Evolutionary conservation across 2,329 filamentous ascomycete genomes (phyloP), one percentile per base, ranked within the genome.

Genomic region (Scedosporium minutisporum): DNA sequence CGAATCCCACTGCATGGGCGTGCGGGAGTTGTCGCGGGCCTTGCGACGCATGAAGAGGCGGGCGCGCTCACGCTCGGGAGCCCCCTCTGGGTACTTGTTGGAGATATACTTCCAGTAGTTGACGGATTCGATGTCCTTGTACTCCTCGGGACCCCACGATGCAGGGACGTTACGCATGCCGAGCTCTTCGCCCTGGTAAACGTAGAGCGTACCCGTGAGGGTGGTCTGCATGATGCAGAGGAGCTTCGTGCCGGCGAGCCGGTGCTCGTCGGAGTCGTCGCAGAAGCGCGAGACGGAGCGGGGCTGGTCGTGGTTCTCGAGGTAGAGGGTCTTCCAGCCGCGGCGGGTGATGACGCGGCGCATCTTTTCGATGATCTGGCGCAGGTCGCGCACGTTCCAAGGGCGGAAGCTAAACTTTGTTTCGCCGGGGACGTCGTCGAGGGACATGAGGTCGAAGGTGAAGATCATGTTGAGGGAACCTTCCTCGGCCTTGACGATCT

Each of bases 381-480:
- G 85, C 44, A 86, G 72, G 61, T 80, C 76, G 6, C 76, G 76
- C 12, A 83, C 77, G 57, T 74, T 74, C 78, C 80, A 85, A 4
- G 68, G 70, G 1, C 67, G 67, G 3, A 71, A 71, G 0, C 74
- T 74, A 67, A 78, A 79, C 65, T 81, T 81, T 65, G 80, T 75
- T 18, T 70, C 63, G 27, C 60, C 60, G 5, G 71, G 63, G 9
- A 78, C 78, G 62, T 78, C 72, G 63, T 83, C 81, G 16, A 84
- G 72, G 42, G 81, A 76, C 65, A 84, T 77, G 38, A 84, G 76
- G 63, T 89, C 87, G 69, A 90, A 90, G 67, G 88, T 84, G 73
- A 90, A 90, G 42, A 90, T 86, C 86, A 90, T 90, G 70, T 82
- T 86, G 55, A 90, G 73, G 68, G 89, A 85, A 38, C 79, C 77